Base-by-base conservation (phyloP, 768 basidiomycete genomes). In the Suillus subluteus region DNA sequence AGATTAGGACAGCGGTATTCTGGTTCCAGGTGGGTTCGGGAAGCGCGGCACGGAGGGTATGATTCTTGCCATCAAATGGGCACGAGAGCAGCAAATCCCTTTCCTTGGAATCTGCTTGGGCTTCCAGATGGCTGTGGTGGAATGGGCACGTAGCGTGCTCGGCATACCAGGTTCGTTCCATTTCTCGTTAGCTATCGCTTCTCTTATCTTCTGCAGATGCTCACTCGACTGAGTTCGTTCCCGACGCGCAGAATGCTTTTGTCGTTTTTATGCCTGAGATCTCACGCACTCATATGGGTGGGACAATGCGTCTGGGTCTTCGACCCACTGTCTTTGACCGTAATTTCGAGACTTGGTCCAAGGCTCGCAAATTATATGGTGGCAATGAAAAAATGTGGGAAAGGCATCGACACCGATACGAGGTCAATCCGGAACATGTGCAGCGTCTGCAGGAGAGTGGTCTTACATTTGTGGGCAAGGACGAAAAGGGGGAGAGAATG, bases 261-360 rank as follows among this genome's bases (percentile, higher is more conserved):
- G 83, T 98, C 78, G 85, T 99, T 71, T 99, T 96, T 86, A 99
- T 99, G 98, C 98, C 98, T 21, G 98, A 99, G 77, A 94, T 99
- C 71, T 98, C 95, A 13, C 92, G 91, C 75, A 98, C 96, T 15
- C 96, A 99, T 70, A 95, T 99, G 88, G 98, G 98, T 62, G 98
- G 98, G 26, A 99, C 97, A n/a, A 99, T 99, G 98, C 91, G 98
- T 15, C 87, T 98, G n/a, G 98, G 98, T 30, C 84, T 99, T 50
- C 89, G 97, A n/a, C 95, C 97, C 4, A 99, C 97, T 2, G 86
- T 98, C 58, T 98, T 99, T 76, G 87, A 91, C 65, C 76, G 83
- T 11, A 84, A 81, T 15, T 89, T 88, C 1, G 90, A 91, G 73
- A 73, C 76, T 21, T 94, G 91, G 90, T 91, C 89, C 58, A 87